These are phyloP conservation scores for Cryptococcus maquisensis DNA, from an alignment of 1,284 basidiomycete genomes.

Conservation along the genomic window DNA sequence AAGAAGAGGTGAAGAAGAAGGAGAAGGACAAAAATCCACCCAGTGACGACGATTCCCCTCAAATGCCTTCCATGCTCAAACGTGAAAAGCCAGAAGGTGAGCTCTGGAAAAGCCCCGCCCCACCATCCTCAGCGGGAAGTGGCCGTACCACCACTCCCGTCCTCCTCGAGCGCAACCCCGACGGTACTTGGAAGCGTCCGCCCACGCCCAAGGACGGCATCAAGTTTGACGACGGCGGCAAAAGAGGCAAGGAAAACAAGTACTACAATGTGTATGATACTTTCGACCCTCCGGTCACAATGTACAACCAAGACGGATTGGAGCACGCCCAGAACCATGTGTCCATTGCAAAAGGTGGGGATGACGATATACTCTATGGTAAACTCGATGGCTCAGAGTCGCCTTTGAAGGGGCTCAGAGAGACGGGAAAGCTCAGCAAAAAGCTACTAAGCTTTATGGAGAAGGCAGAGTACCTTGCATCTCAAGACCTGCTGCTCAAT, in stretches of 20 bases:
- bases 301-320: conserved; percentile 3
- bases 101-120: conserved; percentile 1
- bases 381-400: conserved; percentile 7
- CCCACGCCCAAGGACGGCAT: conserved; percentile 7
- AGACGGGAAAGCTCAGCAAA: background rate
- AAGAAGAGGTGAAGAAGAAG: background rate
- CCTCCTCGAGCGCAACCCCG: conserved; percentile 4
- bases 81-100: background rate
- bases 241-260: conserved; percentile 7
- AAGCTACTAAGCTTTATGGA: conserved; percentile 6
- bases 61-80: background rate
- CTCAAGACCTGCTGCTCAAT: conserved; percentile 3
- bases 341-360: background rate
- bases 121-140: conserved; percentile 6
- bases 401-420: conserved; percentile 1
- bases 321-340: background rate
- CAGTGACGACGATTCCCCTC: background rate
- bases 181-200: conserved; percentile 5
- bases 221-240: conserved; percentile 6
- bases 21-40: background rate
- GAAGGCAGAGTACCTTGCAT: conserved; percentile 1
- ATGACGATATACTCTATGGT: background rate
- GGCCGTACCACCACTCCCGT: conserved; percentile 4
- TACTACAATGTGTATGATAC: background rate
- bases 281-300: background rate